phyloP scores from a whole-genome alignment of 495 filamentous ascomycete species.

The Xylaria scruposa region DNA sequence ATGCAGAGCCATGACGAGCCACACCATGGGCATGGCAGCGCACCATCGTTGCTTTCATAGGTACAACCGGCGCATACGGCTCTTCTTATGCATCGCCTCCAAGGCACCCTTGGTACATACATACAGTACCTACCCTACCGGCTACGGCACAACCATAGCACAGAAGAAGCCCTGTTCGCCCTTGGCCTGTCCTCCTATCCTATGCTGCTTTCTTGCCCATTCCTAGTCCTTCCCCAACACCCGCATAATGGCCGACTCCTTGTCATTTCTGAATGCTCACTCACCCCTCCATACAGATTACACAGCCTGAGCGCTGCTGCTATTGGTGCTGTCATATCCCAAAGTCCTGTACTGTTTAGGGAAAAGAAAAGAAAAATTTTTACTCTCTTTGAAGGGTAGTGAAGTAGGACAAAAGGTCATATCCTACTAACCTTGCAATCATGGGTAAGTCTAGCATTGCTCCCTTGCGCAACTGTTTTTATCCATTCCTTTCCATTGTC shows the following conservation, averaged over 20 bases:
- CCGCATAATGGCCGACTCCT: slow-evolving; percentile 26
- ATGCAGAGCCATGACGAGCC: slow-evolving; percentile 22
- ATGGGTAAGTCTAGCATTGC: slow-evolving; percentile 30
- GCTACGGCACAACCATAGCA: slow-evolving; percentile 12
- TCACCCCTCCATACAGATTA: slow-evolving; percentile 32
- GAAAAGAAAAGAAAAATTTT: slow-evolving; percentile 28
- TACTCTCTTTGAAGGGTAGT: slow-evolving; percentile 23
- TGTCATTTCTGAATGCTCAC: slow-evolving; percentile 31
- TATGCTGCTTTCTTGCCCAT: slow-evolving; percentile 10
- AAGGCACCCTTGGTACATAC: slow-evolving; percentile 22
- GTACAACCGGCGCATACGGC: slow-evolving; percentile 11
- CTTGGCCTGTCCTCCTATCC: slow-evolving; percentile 11
- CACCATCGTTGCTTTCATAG: slow-evolving; percentile 17
- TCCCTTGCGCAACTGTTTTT: slow-evolving; percentile 21
- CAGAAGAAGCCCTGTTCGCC: slow-evolving; percentile 17
- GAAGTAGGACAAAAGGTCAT: slow-evolving; percentile 29
- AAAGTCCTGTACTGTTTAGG: slow-evolving; percentile 31
- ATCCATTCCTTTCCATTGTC: slow-evolving; percentile 10
- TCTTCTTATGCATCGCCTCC: slow-evolving; percentile 23
- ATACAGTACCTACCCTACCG: not conserved
- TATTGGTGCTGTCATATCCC: slow-evolving; percentile 26
- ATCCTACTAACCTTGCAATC: slow-evolving; percentile 22
- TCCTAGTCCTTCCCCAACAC: slow-evolving; percentile 21
- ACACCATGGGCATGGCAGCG: slow-evolving; percentile 18
- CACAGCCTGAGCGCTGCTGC: slow-evolving; percentile 28